Base-by-base conservation (phyloP, 768 basidiomycete species). In the Panellus pusillus region DNA sequence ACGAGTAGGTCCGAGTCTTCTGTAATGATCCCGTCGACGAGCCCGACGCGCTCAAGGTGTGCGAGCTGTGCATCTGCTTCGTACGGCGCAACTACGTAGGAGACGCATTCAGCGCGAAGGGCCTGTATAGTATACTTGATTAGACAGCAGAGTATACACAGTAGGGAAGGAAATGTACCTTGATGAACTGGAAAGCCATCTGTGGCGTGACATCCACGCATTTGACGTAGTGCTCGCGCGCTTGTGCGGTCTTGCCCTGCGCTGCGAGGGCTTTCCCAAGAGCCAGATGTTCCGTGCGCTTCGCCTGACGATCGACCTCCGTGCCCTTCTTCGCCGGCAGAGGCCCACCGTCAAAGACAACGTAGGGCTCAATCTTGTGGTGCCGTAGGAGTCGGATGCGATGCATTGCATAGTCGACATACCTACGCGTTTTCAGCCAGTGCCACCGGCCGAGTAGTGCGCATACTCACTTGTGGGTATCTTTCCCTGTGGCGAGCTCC, bases 1-100 rank as follows among this genome's bases (percentile, higher is more conserved):
- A 99, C 95, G 54, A 98, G 86, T 27, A 99, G 78, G 69, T 99
- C 97, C 0, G 95, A 98, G 71, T 98, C 97, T 72, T 99, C 97
- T 1, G 97, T 98, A 61, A 99, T 81, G 68, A 99, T 87, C 2
- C 86, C 97, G 66, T 95, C 88, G 37, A 93, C 91, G 31, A 90
- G 63, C 15, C 92, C 92, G 39, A 75, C 68, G 44, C 82, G 82
- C 66, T 98, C 97, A 40, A 99, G 81, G 70, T 89, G 98, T 41
- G 92, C 89, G 52, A 99, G 81, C 69, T 99, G 97, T 1, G 97
- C 93, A 65, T 99, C 97, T 0, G 97, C 97, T 76, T 99, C 97
- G 69, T 98, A 99, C 0, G 97, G 97, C 4, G 97, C 96, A 15
- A 98, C 97, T 36, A 98, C 75, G 66, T 96, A 97, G 17, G 79